A percentile compares a stretch with the other conserved stretches of the same genome.
Conservation (phyloP, 2,329 filamentous ascomycete genomes). For the Clarireedia monteithiana region DNA sequence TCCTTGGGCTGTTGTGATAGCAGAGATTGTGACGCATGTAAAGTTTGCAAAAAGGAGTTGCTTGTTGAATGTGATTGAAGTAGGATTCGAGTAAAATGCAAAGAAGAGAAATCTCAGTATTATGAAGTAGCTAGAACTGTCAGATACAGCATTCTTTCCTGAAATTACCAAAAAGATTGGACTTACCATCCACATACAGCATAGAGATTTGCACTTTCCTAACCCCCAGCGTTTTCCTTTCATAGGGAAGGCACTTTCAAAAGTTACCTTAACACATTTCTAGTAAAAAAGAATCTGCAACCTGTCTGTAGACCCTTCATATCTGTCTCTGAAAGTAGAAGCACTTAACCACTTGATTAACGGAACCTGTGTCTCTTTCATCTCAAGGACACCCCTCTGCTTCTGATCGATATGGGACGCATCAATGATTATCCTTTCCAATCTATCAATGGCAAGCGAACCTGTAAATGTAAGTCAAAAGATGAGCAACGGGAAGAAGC, state of each 20-base stretch:
- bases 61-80: too few species aligned
- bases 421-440: constrained; percentile 80
- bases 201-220: too few species aligned
- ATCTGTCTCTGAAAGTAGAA: constrained; percentile 63
- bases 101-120: too few species aligned
- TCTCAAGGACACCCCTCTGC: constrained; percentile 87
- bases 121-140: too few species aligned
- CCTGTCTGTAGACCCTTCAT: constrained; percentile 49
- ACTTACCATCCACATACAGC: too few species aligned
- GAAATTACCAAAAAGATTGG: too few species aligned
- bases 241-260: neutral
- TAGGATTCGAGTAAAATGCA: too few species aligned
- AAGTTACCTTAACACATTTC: neutral
- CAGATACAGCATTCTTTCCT: too few species aligned
- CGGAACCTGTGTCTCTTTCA: constrained; percentile 84
- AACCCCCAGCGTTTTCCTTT: neutral
- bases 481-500: neutral
- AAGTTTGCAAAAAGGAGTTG: too few species aligned
- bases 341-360: constrained; percentile 67
- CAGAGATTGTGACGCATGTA: too few species aligned
- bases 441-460: constrained; percentile 58
- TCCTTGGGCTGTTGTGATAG: too few species aligned
- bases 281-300: constrained; percentile 57
- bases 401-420: constrained; percentile 92
- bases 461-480: constrained; percentile 34